Evolutionary conservation across 352 stramenopile genomes (phyloP).

Genomic region (Phytopythium sindhum): DNA sequence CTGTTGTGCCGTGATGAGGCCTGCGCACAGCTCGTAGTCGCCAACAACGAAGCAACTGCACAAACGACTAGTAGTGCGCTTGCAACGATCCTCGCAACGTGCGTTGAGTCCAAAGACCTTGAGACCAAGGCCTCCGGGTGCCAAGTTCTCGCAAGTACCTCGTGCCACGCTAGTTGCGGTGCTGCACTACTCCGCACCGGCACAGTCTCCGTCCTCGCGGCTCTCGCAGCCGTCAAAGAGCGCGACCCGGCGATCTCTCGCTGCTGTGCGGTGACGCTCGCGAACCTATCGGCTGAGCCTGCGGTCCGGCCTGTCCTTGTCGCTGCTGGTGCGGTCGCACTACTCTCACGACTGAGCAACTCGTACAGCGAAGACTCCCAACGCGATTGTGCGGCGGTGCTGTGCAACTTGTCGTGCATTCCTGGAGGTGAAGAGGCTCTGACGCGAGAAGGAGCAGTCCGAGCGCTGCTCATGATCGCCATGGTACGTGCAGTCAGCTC

Average conservation of each 20-base stretch:
- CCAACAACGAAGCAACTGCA: constrained; percentile 7
- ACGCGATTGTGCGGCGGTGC: constrained; percentile 62
- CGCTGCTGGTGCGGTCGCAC: constrained; percentile 38
- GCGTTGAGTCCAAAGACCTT: constrained; percentile 50
- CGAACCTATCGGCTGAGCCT: constrained; percentile 55
- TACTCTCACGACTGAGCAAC: constrained; percentile 64
- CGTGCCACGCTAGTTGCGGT: constrained; percentile 61
- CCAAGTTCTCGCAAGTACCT: constrained; percentile 72
- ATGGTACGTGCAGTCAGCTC: constrained; percentile 66
- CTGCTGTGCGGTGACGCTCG: constrained; percentile 67
- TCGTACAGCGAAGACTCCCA: constrained; percentile 84
- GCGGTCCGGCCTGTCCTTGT: constrained; percentile 48
- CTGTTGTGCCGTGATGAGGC: constrained; percentile 66
- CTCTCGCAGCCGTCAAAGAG: constrained; percentile 50
- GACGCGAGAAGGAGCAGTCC: constrained; percentile 53
- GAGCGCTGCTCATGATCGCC: constrained; percentile 76
- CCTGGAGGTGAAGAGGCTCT: constrained; percentile 41
- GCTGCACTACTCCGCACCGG: constrained; percentile 44
- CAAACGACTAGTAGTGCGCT: constrained; percentile 11
- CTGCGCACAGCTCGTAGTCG: constrained; percentile 49
- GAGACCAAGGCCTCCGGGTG: constrained; percentile 75
- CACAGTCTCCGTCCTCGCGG: constrained; percentile 52
- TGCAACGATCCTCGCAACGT: constrained; percentile 55
- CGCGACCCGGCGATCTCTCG: constrained; percentile 41
- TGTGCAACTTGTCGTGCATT: constrained; percentile 73